Evolutionary conservation across 2,329 filamentous ascomycete species (phyloP), one percentile per base, ranked within the genome.

Genomic region (Pseudocercospora ulei): DNA sequence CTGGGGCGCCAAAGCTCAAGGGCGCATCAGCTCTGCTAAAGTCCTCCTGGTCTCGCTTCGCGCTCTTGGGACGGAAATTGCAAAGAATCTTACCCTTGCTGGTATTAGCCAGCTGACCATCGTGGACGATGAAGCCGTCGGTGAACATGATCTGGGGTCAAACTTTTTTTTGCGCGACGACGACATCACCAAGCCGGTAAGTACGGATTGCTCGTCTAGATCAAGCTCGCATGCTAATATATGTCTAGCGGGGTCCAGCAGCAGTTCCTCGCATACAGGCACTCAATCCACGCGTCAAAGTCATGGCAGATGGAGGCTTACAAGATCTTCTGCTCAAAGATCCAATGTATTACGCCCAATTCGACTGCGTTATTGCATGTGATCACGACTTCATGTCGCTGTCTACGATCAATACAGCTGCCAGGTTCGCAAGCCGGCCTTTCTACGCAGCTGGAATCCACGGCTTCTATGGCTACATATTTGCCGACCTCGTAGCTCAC

Each of bases 31-130:
- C 53, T 82, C 75, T 43, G 85, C 90, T 43, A 86, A 86, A 56
- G 81, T 98, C 52, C 78, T 96, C 29, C 75, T 98, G 47, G 80
- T 98, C 51, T 86, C 79, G 18, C 77, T 94, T 61, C 83, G 82
- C 57, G 86, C 82, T 1, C 74, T 98, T 9, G 86, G 82, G 41
- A 92, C 88, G 59, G 90, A 98, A 65, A 81, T 96, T 38, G 87
- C 90, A 47, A 98, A 98, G 69, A 98, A 96, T 59, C 78, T 98
- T 13, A 88, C 95, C 11, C 76, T 98, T 2, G 87, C 90, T 13
- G 90, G 90, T 43, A 82, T 98, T 54, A 82, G 82, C 41, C 88
- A 85, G 19, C 71, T 98, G 45, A 96, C 88, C 9, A 77, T 98
- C 39, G 70, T 90, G 42, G 90, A 98, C 63, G 73, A 82, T 54